Conservation (phyloP, 2,329 filamentous ascomycete species). For the Paecilomyces sp. region DNA sequence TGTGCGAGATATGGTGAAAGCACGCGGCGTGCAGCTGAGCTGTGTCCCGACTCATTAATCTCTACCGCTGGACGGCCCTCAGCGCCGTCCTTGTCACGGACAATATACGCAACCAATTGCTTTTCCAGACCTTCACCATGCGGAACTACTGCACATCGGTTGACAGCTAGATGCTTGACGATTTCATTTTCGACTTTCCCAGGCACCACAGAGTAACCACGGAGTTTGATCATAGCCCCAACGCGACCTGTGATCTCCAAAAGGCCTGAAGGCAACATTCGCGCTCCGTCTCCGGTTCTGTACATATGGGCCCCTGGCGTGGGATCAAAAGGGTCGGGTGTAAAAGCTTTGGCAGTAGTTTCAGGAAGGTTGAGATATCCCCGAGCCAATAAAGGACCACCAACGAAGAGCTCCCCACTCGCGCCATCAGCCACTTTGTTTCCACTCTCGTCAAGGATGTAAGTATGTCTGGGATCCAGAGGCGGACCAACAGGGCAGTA, state of each 20-base stretch:
- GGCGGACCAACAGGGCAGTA: slow-evolving; percentile 71
- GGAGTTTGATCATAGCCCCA: slow-evolving; percentile 73
- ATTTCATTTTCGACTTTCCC: slow-evolving; percentile 70
- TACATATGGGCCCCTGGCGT: slow-evolving; percentile 62
- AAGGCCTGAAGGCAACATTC: slow-evolving; percentile 58
- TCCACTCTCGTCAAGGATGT: slow-evolving; percentile 64
- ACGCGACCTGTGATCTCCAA: slow-evolving; percentile 71
- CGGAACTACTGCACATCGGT: slow-evolving; percentile 64
- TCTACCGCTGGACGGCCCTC: slow-evolving; percentile 55
- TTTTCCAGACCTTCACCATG: slow-evolving; percentile 68
- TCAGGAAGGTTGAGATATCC: slow-evolving; percentile 77
- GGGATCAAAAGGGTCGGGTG: slow-evolving; percentile 56
- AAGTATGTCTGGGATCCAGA: slow-evolving; percentile 60
- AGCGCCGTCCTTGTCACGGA: slow-evolving; percentile 54
- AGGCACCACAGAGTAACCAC: slow-evolving; percentile 71
- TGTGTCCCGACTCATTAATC: slow-evolving; percentile 65
- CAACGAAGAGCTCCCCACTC: slow-evolving; percentile 68
- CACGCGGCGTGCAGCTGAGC: slow-evolving; percentile 58
- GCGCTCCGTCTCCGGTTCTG: slow-evolving; percentile 64
- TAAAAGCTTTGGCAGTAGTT: slow-evolving; percentile 66
- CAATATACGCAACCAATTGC: slow-evolving; percentile 70
- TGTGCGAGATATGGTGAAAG: slow-evolving; percentile 63
- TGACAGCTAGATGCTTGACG: slow-evolving; percentile 61
- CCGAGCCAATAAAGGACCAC: slow-evolving; percentile 64
- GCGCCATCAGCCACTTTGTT: slow-evolving; percentile 56